These are phyloP conservation scores for Nemania sp. DNA, from an alignment of 2,329 filamentous ascomycete genomes.

Conservation along the genomic window DNA sequence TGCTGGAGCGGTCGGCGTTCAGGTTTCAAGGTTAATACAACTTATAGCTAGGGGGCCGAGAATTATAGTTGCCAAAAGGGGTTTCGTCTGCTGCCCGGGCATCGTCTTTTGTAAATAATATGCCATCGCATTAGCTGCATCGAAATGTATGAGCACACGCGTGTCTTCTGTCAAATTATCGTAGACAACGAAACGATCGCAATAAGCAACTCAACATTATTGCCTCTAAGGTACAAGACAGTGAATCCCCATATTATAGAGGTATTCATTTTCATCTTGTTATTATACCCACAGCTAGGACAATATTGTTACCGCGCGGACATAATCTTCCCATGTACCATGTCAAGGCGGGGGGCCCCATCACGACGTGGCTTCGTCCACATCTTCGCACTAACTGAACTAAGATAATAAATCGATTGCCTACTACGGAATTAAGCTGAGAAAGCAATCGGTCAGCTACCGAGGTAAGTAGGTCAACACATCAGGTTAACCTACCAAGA, in stretches of 20 bases:
- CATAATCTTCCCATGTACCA: background rate
- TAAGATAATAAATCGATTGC: background rate
- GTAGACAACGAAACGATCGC: background rate
- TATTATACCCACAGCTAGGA: background rate
- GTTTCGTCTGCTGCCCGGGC: constrained; percentile 4
- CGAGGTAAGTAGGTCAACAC: background rate
- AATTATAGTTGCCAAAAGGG: background rate
- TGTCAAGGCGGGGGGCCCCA: background rate
- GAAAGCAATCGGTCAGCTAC: background rate
- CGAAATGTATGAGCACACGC: too few relatives aligned
- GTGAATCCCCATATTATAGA: background rate
- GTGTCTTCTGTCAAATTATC: background rate
- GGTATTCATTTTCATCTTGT: background rate
- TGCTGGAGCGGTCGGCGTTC: background rate
- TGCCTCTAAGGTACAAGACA: background rate
- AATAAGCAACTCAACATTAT: background rate
- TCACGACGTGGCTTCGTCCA: constrained; percentile 13
- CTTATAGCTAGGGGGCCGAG: background rate
- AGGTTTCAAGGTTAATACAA: background rate
- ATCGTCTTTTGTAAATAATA: background rate
- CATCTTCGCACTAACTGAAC: background rate
- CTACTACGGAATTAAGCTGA: background rate
- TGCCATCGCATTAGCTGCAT: background rate
- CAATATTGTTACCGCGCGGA: background rate
- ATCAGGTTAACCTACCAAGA: too few relatives aligned